These are phyloP conservation scores for Eimeria necatrix DNA, from an alignment of 169 alveolate genomes.

Conservation along the genomic window DNA sequence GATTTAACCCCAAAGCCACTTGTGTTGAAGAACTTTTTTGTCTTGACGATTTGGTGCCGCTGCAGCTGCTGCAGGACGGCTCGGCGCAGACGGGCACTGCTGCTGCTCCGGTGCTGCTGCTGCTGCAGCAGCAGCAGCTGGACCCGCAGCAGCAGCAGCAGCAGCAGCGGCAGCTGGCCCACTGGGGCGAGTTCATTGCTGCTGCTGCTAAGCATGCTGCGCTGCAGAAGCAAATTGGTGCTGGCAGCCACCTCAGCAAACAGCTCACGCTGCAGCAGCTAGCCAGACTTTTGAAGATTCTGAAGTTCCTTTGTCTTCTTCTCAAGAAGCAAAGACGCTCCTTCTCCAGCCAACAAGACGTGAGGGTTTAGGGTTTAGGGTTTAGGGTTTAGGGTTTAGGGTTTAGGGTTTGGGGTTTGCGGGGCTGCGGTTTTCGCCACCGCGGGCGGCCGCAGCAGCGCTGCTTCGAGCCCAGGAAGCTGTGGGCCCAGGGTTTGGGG, in stretches of 20 bases:
- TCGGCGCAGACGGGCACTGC: slow-evolving; percentile 17
- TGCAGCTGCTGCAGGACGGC: slow-evolving; percentile 29
- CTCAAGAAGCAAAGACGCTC: slow-evolving; percentile 12
- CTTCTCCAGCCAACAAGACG: slow-evolving; percentile 9
- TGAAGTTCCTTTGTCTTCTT: slow-evolving; percentile 13
- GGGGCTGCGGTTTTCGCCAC: not conserved
- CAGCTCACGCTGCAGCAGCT: slow-evolving; percentile 17
- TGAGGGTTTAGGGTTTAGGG: slow-evolving; percentile 42
- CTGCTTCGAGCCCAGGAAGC: not conserved
- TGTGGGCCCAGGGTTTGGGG: slow-evolving; percentile 5
- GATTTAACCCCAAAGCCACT: not conserved
- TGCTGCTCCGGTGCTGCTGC: slow-evolving; percentile 52
- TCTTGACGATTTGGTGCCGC: not conserved
- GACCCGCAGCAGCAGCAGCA: slow-evolving; percentile 13
- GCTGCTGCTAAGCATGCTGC: slow-evolving; percentile 51
- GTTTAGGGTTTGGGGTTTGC: slow-evolving; percentile 19
- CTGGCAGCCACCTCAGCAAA: not conserved
- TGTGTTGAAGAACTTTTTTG: slow-evolving; percentile 28
- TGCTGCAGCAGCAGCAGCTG: slow-evolving; percentile 57
- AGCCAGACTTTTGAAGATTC: slow-evolving; percentile 37
- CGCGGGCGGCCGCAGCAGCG: too few species aligned
- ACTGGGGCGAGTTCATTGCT: not conserved
- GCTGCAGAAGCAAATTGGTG: not conserved
- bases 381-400: slow-evolving; percentile 34
- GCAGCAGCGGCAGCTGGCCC: slow-evolving; percentile 26